Evolutionary conservation across 352 stramenopile species (phyloP).

Genomic region (Thraustotheca clavata): DNA sequence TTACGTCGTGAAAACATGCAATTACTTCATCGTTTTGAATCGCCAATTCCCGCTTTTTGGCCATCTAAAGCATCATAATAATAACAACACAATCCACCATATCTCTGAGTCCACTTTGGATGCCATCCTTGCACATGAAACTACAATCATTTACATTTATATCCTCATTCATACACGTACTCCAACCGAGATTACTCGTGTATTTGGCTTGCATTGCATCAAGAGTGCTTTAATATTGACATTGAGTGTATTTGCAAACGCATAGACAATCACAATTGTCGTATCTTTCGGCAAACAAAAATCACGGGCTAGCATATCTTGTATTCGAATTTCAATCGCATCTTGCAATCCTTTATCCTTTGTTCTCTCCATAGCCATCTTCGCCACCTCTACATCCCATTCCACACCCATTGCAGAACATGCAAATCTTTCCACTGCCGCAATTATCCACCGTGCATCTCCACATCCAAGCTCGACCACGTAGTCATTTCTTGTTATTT

Average conservation of each 20-base stretch:
- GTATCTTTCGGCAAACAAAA: conserved; percentile 31
- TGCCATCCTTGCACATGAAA: conserved; percentile 71
- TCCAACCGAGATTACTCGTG: conserved; percentile 66
- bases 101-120: conserved; percentile 38
- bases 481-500: conserved; percentile 35
- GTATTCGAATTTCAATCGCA: conserved; percentile 39
- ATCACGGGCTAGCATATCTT: conserved; percentile 47
- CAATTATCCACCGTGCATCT: conserved; percentile 70
- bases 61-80: conserved; percentile 38
- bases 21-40: conserved; percentile 9
- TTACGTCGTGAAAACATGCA: conserved; percentile 18
- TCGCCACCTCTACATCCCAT: conserved; percentile 46
- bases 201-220: conserved; percentile 29
- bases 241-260: conserved; percentile 64
- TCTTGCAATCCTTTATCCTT: conserved; percentile 24
- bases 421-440: conserved; percentile 41
- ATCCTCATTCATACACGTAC: conserved; percentile 28
- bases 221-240: conserved; percentile 47
- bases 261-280: conserved; percentile 73
- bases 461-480: conserved; percentile 77
- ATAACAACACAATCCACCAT: conserved; percentile 60
- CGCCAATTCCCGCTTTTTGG: background rate
- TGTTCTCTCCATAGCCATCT: conserved; percentile 27
- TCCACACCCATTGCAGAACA: conserved; percentile 67
- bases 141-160: conserved; percentile 26